A percentile compares a stretch with the other conserved stretches of the same genome.
These are phyloP conservation scores for Cudoniella acicularis DNA, from an alignment of 495 filamentous ascomycete genomes.

Conservation along the genomic window DNA sequence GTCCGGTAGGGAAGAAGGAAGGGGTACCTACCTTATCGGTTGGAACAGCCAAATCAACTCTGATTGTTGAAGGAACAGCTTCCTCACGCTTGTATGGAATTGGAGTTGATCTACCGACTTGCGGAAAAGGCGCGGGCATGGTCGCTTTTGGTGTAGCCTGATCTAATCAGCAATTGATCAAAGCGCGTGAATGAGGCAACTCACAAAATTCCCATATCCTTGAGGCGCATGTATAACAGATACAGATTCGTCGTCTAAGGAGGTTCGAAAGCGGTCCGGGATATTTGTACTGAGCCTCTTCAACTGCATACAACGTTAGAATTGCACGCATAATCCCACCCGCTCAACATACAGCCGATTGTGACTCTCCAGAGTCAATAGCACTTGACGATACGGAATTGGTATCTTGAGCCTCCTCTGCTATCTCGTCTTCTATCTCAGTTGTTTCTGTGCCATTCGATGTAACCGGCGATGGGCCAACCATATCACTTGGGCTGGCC, in stretches of 20 bases:
- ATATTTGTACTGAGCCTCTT: slow-evolving; percentile 62
- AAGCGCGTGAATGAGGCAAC: slow-evolving; percentile 22
- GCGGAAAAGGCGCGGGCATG: slow-evolving; percentile 11
- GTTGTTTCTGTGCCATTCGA: slow-evolving; percentile 69
- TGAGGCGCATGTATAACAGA: slow-evolving; percentile 87
- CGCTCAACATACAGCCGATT: slow-evolving; percentile 3
- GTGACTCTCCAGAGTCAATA: slow-evolving; percentile 11
- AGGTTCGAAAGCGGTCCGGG: slow-evolving; percentile 46
- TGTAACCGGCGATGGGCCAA: slow-evolving; percentile 73
- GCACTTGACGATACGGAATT: slow-evolving; percentile 20
- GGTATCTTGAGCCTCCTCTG: slow-evolving; percentile 42
- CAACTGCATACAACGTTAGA: slow-evolving; percentile 28
- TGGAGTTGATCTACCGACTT: slow-evolving; percentile 23
- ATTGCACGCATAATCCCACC: background rate
- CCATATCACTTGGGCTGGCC: slow-evolving; percentile 48
- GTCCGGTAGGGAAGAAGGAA: slow-evolving; percentile 13
- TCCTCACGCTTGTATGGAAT: slow-evolving; percentile 25
- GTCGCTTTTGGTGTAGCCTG: slow-evolving; percentile 6
- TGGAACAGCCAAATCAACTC: slow-evolving; percentile 26
- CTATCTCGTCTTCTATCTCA: slow-evolving; percentile 68
- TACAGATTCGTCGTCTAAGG: slow-evolving; percentile 65
- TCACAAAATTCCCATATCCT: slow-evolving; percentile 74
- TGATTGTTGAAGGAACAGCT: slow-evolving; percentile 17
- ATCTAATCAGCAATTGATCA: slow-evolving; percentile 13
- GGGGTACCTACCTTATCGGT: slow-evolving; percentile 33